Evolutionary conservation across 2,329 filamentous ascomycete species (phyloP).

Genomic region (Pseudomassariella vexata): DNA sequence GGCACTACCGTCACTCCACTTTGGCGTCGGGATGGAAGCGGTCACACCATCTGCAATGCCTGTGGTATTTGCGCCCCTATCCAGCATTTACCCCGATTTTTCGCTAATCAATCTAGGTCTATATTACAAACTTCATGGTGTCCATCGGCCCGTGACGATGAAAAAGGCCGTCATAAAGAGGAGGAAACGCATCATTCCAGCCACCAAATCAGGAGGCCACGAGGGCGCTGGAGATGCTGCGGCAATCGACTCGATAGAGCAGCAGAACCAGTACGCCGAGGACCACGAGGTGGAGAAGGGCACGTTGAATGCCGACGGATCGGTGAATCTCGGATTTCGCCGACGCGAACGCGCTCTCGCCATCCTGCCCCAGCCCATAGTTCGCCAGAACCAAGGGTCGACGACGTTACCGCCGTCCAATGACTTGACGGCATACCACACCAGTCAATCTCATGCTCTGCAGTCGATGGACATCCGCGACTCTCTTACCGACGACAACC

Average conservation of each 20-base stretch:
- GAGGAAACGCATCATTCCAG: constrained; percentile 88
- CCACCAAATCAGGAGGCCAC: constrained; percentile 46
- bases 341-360: constrained; percentile 40
- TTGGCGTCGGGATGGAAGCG: constrained; percentile 89
- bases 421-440: constrained; percentile 49
- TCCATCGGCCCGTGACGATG: constrained; percentile 94
- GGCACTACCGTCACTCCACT: constrained; percentile 93
- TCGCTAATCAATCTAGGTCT: constrained; percentile 55
- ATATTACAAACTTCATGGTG: constrained; percentile 93
- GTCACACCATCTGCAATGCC: constrained; percentile 97
- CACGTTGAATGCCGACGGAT: constrained; percentile 57
- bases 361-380: constrained; percentile 41
- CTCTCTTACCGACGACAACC: constrained; percentile 49
- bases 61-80: too few relatives aligned
- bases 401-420: constrained; percentile 36
- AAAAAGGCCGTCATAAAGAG: constrained; percentile 97
- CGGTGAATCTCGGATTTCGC: constrained; percentile 55
- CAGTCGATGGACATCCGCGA: constrained; percentile 33
- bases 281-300: constrained; percentile 49
- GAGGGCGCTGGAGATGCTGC: constrained; percentile 34
- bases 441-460: constrained; percentile 32
- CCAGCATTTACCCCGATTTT: constrained; percentile 31
- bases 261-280: constrained; percentile 29
- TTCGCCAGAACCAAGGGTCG: constrained; percentile 35
- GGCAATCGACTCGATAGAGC: constrained; percentile 42